Base-by-base conservation (phyloP, 345 rosid genomes). In the Hypericum perforatum region DNA sequence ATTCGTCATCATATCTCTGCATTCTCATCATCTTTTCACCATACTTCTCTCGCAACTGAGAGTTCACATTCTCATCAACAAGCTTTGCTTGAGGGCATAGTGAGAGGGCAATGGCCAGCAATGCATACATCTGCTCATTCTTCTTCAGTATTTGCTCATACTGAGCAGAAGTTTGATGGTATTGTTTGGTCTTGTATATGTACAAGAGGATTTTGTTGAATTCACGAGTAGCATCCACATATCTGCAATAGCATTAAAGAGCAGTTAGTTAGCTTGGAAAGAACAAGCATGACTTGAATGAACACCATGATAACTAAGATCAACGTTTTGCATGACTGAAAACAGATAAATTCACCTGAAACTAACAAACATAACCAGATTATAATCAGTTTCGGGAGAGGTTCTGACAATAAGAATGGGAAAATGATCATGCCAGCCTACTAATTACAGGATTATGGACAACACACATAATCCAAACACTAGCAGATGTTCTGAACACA, bases 41-140 rank as follows among this genome's bases (percentile, higher is more conserved):
- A 67, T 92, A 88, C 75, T 92, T 92, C 79, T 92, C 98, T 46
- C 86, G 73, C 71, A 92, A 53, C 14, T 88, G 98, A 62, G 81
- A 60, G 64, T 78, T 85, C 43, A 92, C 97, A 51, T 94, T 81
- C 64, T 92, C 98, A 6, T 92, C 98, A 16, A 88, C 81, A 67
- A 88, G 94, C 69, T 88, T 85, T 46, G 74, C 73, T 65, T 88
- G 98, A 12, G 97, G 98, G 49, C 98, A 92, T 58, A 92, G 91
- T 5, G 94, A 88, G 52, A 88, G 91, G 61, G 76, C 71, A 65
- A 88, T 75, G 0, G 91, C 95, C 58, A 92, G 75, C 65, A 88
- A 69, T 42, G 97, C 98, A 80, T 88, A 92, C 95, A 92, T 92
- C 72, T 92, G 98, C 70, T 92, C 98, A 61, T 92, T 92, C 81